phyloP scores from a whole-genome alignment of 352 stramenopile species.

The Globisporangium paddicum region DNA sequence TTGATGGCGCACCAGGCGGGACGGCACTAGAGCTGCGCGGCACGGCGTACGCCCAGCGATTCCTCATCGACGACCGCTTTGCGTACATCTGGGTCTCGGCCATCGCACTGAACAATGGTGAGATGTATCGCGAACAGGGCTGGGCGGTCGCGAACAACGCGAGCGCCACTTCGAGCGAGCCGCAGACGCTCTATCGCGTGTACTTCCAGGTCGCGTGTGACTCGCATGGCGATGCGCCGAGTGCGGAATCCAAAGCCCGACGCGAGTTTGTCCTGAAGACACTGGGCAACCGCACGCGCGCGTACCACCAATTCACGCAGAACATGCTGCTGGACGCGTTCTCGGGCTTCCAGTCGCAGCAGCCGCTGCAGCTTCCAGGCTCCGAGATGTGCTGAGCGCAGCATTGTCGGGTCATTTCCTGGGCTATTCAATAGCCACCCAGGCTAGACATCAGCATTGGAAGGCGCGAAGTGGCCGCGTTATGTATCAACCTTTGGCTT shows the following conservation, averaged over 20 bases:
- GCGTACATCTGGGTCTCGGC: neutral
- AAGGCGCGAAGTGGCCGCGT: too few species aligned
- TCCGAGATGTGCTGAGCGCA: neutral
- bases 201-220: neutral
- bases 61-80: neutral
- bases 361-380: neutral
- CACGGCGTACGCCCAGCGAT: neutral
- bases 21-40: neutral
- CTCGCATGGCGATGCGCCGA: neutral
- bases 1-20: neutral
- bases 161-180: neutral
- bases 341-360: neutral
- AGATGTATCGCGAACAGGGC: neutral
- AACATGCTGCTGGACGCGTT: slow-evolving; percentile 9
- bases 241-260: neutral
- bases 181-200: neutral
- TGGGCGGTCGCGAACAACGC: neutral
- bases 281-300: slow-evolving; percentile 1
- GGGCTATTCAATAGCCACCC: too few species aligned
- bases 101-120: neutral
- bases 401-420: too few species aligned
- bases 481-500: too few species aligned
- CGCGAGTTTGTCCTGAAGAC: slow-evolving; percentile 1
- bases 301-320: slow-evolving; percentile 6
- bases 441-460: too few species aligned